Evolutionary conservation across 306 rosid genomes (phyloP).

Genomic region (Vicia faba): DNA sequence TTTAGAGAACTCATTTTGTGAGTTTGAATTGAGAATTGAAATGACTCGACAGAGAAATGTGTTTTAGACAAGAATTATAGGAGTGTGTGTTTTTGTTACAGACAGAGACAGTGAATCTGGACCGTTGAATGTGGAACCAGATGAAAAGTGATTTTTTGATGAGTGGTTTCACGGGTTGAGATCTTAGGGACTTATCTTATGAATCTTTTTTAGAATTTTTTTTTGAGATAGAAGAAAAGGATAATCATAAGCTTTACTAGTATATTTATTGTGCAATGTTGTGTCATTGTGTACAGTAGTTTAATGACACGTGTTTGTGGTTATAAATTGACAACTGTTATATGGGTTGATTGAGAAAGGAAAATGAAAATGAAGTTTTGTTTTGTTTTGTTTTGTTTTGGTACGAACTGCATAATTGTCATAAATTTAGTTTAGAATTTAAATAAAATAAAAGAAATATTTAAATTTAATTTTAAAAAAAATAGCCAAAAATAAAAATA

Average conservation of each 20-base stretch:
- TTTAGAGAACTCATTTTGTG: slow-evolving; percentile 43
- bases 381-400: not conserved
- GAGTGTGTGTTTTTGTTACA: not conserved
- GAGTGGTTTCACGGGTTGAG: slow-evolving; percentile 50
- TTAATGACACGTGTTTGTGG: slow-evolving; percentile 21
- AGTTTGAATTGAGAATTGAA: not conserved
- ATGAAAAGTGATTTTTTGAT: slow-evolving; percentile 2
- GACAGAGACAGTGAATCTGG: slow-evolving; percentile 33
- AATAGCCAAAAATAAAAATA: no score
- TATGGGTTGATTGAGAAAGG: not conserved
- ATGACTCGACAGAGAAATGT: not conserved
- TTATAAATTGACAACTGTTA: slow-evolving; percentile 25
- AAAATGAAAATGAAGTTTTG: not conserved
- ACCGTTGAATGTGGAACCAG: slow-evolving; percentile 36
- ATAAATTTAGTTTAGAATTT: no score
- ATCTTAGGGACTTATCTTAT: slow-evolving; percentile 31
- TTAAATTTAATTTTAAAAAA: no score
- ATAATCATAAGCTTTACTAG: not conserved
- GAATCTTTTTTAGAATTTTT: not conserved
- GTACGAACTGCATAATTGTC: no score
- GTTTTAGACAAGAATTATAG: not conserved
- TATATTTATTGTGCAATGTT: slow-evolving; percentile 11
- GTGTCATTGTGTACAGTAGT: not conserved
- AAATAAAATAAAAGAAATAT: no score
- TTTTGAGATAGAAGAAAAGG: not conserved